Base-by-base conservation (phyloP, 352 stramenopile genomes). In the Phytophthora fragariaefolia region DNA sequence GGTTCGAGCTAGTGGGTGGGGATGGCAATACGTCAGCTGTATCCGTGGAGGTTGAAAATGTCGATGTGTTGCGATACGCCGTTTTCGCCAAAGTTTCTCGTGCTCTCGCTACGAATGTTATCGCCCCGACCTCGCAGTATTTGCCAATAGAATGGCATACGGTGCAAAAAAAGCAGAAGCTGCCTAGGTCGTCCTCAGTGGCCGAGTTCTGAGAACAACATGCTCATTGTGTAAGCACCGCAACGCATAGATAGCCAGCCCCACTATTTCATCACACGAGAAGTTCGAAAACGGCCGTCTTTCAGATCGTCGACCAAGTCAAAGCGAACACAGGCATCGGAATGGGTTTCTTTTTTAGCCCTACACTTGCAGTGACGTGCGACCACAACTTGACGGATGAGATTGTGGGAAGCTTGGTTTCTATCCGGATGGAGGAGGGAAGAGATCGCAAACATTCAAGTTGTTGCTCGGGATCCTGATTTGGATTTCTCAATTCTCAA, bases 381-480 rank as follows among this genome's bases (percentile, higher is more conserved):
- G n/a, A 54, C 27, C 49, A 56, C 27, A 45, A 64, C 47, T 61
- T 69, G 28, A 65, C 52, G 9, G 38, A 66, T 7, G n/a, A 65
- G 45, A 62, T 58, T 65, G 58, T 73, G 30, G 58, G 66, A 18
- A 69, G 58, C 12, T 24, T 23, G 66, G 58, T 69, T 51, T 6
- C 27, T 42, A 65, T 73, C 52, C 46, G 36, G 58, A 47, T 69
- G 46, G 65, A 64, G 48, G 47, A 73, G 61, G 48, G 47, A 73
- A 17, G 66, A 61, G 32, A 55, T 65, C 51, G 53, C 23, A 2
- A 20, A 58, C 69, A 52, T 61, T 69, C 45, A 43, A 49, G 38
- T 60, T 13, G 52, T 60, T 30, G 38, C 38, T 50, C 52, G 52
- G 36, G 50, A 60, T 60, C 20, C 38, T 40, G 38, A 40, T 7